Evolutionary conservation across 129 eudicot genomes (phyloP), one percentile per base, ranked within the genome.

Genomic region (Ambrosia artemisiifolia): DNA sequence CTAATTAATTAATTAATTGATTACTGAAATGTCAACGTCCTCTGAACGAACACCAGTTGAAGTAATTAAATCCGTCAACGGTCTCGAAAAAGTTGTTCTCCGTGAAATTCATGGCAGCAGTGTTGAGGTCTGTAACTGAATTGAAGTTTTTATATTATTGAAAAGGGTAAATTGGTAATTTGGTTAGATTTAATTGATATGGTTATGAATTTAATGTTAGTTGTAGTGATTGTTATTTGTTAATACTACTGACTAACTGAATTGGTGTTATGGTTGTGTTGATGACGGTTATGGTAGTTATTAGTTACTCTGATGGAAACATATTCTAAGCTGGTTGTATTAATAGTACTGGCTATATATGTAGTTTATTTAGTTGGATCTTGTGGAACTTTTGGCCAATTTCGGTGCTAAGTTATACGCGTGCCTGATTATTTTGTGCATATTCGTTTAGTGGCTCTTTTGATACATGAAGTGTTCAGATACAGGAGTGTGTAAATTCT

Each of bases 61-160:
- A 83, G 48, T 86, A 49, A 16, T 67, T 47, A 87, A 85, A 85
- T 92, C 92, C 81, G 67, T 83, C 76, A 87, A 89, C 77, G 95
- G 96, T 81, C 96, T 89, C 79, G 88, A 87, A 19, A 92, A 89
- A 76, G 80, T 92, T 75, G 73, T 92, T 54, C 96, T 92, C 63
- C 95, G 92, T 28, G 95, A 82, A 47, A 68, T 82, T 50, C 92
- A 85, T 24, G 92, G 95, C 74, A 78, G 92, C 79, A 81, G 92
- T 32, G 98, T 82, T 65, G 98, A 92, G 96, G 98, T 92, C 24
- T 46, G 70, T 60, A 69, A 76, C 5, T 13, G 20, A 74, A 54
- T 24, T 40, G 35, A 51, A 64, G 4, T 59, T 3, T 64, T 36
- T 36, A 12, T 49, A 28, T 56, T 56, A 55, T 56, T 57, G 46